phyloP scores from a whole-genome alignment of 768 basidiomycete genomes.

The Collybia sordida region DNA sequence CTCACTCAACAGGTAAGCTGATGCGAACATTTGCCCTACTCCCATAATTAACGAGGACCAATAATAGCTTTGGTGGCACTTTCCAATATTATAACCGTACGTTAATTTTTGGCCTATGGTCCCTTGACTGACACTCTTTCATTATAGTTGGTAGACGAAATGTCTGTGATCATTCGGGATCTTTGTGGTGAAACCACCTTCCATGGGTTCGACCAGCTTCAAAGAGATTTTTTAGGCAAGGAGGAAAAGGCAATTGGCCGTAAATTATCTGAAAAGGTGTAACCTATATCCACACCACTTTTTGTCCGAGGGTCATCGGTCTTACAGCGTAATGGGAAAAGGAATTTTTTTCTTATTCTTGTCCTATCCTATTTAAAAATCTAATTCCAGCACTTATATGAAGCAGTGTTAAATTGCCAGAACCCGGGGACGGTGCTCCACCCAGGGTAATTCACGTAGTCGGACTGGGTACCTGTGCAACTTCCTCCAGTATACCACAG shows the following conservation, averaged over 20 bases:
- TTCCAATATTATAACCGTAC: constrained; percentile 36
- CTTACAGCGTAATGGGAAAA: too few relatives aligned
- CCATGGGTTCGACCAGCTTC: constrained; percentile 35
- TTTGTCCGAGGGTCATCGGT: too few relatives aligned
- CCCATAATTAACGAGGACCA: neutral
- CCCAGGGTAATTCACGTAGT: constrained; percentile 4
- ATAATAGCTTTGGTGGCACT: constrained; percentile 36
- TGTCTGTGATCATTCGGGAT: constrained; percentile 34
- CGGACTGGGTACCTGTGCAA: constrained; percentile 9
- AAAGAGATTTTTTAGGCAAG: constrained; percentile 33
- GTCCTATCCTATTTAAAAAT: too few relatives aligned
- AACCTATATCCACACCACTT: too few relatives aligned
- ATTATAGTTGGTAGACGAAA: constrained; percentile 39
- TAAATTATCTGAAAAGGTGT: constrained; percentile 15
- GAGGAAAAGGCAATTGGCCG: constrained; percentile 36
- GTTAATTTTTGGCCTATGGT: constrained; percentile 4
- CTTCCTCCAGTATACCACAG: constrained; percentile 7
- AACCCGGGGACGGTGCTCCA: constrained; percentile 5
- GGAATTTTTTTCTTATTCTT: too few relatives aligned
- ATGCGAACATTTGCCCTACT: neutral
- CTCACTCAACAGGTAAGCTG: constrained; percentile 37
- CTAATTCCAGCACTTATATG: constrained; percentile 9
- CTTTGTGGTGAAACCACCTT: constrained; percentile 43
- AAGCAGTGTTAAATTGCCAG: constrained; percentile 9
- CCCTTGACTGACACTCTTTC: neutral